These are phyloP conservation scores for Cylindrodendrum hubeiense DNA, from an alignment of 2,329 filamentous ascomycete species.

Conservation along the genomic window DNA sequence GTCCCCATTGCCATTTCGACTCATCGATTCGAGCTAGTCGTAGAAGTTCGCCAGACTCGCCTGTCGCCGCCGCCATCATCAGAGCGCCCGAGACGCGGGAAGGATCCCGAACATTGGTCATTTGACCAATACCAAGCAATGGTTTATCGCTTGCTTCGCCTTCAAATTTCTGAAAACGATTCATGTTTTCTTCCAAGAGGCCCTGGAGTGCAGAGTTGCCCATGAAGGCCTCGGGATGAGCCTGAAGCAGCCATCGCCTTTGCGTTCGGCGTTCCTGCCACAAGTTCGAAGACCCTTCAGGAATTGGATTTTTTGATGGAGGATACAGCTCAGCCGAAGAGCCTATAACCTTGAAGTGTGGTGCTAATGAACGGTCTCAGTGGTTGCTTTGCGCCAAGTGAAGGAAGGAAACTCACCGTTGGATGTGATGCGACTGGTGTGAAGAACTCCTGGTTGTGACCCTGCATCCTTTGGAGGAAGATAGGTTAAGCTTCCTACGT, in stretches of 20 bases:
- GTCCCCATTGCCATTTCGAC: constrained; percentile 67
- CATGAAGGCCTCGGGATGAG: constrained; percentile 63
- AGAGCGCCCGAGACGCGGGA: constrained; percentile 44
- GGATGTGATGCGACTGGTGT: constrained; percentile 47
- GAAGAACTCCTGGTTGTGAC: constrained; percentile 44
- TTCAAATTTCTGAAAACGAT: constrained; percentile 45
- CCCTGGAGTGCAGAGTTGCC: constrained; percentile 50
- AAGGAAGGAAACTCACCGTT: constrained; percentile 39
- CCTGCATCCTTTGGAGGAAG: constrained; percentile 39
- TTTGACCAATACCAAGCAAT: constrained; percentile 69
- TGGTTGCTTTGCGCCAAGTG: constrained; percentile 15
- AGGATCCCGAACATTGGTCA: constrained; percentile 55
- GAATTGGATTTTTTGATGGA: constrained; percentile 44
- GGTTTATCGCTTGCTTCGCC: constrained; percentile 37
- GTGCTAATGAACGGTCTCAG: constrained; percentile 39
- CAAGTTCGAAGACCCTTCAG: constrained; percentile 40
- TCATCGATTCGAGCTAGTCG: constrained; percentile 64
- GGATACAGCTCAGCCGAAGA: constrained; percentile 51
- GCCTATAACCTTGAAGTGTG: constrained; percentile 49
- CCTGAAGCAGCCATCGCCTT: constrained; percentile 63
- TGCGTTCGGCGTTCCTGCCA: constrained; percentile 52
- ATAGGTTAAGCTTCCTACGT: constrained; percentile 51
- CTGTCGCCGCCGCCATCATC: constrained; percentile 63
- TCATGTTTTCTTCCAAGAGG: constrained; percentile 53
- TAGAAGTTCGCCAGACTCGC: constrained; percentile 70